phyloP scores from a whole-genome alignment of 768 basidiomycete species.

The Rhizopogon vesiculosus region DNA sequence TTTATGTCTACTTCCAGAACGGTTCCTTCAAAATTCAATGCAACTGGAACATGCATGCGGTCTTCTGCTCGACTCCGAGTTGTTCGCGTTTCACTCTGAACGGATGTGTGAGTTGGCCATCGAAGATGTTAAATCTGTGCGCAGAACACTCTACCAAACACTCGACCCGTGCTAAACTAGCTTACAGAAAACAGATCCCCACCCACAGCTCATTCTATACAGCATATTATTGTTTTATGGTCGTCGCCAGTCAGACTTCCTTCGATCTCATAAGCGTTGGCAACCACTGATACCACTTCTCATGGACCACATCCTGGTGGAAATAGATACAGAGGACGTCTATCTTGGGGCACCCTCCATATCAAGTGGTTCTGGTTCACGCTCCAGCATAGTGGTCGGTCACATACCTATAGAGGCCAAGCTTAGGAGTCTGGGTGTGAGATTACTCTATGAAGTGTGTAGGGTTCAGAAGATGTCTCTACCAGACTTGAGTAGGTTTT shows the following conservation, averaged over 20 bases:
- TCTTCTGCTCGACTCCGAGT: conserved; percentile 74
- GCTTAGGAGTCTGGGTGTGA: conserved; percentile 64
- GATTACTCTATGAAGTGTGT: conserved; percentile 88
- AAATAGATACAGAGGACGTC: conserved; percentile 68
- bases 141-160: conserved; percentile 15
- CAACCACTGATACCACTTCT: conserved; percentile 72
- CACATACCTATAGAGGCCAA: conserved; percentile 80
- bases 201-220: conserved; percentile 75
- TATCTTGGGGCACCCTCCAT: conserved; percentile 39
- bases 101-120: conserved; percentile 82
- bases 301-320: conserved; percentile 81
- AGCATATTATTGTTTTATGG: conserved; percentile 75
- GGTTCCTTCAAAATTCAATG: conserved; percentile 77
- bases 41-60: conserved; percentile 84
- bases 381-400: conserved; percentile 35
- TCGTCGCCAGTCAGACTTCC: conserved; percentile 59
- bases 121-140: conserved; percentile 62
- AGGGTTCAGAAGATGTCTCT: conserved; percentile 79
- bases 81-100: conserved; percentile 89
- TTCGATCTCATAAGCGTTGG: conserved; percentile 83
- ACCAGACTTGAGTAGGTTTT: conserved; percentile 70
- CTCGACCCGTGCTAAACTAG: conserved; percentile 4
- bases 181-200: conserved; percentile 77
- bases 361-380: conserved; percentile 20
- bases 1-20: conserved; percentile 43